Base-by-base conservation (phyloP, 148 eudicot species). In the Cornus suecica region DNA sequence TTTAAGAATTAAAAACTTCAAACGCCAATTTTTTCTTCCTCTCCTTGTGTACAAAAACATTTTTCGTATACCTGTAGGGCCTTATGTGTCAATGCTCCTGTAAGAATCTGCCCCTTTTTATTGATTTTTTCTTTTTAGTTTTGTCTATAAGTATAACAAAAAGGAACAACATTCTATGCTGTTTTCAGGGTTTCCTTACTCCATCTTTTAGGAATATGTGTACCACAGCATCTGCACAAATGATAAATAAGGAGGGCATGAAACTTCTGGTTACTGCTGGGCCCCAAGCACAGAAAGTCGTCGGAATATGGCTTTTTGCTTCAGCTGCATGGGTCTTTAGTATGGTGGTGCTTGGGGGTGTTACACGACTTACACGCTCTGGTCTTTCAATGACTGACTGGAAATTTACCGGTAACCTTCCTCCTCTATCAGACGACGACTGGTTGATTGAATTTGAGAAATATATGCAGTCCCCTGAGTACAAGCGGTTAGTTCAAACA, bases 331-430 rank as follows among this genome's bases (percentile, higher is more conserved):
- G 97, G 99, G 99, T 95, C 60, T 92, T 91, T 76, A 95, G 97
- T 74, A 92, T 95, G 99, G 97, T 95, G 58, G 83, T 95, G 37
- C 99, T 95, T 79, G 99, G 99, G 69, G 97, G 99, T 76, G 79
- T 91, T 58, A 95, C 97, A 26, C 83, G 97, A 61, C 90, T 95
- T 72, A 92, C 97, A 3, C 83, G 97, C 16, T 95, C 97, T 54
- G 97, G 99, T 71, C 97, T 95, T 68, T 95, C 97, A 52, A 95
- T 95, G 99, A 95, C 99, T 77, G 99, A 95, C 79, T 95, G 97
- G 99, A 91, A 95, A 73, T 95, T 95, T 69, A 86, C 91, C 22
- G 97, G 99, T 31, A 31, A 83, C 73, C 99, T 91, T 83, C 97
- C 97, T 67, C 97, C 99, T 65, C 60, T 95, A 78, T 78, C 97